Percentiles rank a stretch among this genome's conserved stretches.
Evolutionary conservation across 805 yeast genomes (phyloP).

Genomic region (Cyberlindnera suaveolens): DNA sequence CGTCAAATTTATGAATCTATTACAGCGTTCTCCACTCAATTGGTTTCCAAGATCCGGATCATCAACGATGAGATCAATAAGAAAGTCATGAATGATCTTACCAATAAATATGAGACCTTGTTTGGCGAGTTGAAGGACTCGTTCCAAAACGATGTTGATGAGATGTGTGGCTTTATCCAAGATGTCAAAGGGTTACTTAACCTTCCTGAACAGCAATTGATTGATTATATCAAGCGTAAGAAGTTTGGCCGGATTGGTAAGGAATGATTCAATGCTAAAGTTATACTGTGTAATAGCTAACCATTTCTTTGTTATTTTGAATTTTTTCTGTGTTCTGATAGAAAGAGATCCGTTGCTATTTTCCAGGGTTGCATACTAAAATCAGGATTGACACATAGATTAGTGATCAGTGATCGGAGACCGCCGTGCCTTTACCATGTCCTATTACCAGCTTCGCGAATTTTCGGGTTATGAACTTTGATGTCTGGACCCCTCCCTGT

Average conservation of each 20-base stretch:
- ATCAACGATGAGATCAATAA: constrained; percentile 32
- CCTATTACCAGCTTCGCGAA: no score
- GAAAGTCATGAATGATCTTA: constrained; percentile 28
- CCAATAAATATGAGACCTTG: constrained; percentile 28
- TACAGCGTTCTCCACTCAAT: constrained; percentile 27
- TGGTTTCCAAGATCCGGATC: constrained; percentile 28
- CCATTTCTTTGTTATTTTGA: no score
- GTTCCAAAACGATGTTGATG: constrained; percentile 32
- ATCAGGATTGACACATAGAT: no score
- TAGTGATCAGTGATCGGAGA: no score
- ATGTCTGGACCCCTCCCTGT: no score
- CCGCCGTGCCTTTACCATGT: no score
- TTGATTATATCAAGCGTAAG: constrained; percentile 24
- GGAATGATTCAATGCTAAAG: no score
- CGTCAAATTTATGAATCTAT: constrained; percentile 31
- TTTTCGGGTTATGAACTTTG: no score
- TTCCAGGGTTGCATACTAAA: no score
- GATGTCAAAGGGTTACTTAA: constrained; percentile 31
- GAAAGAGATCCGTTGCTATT: no score
- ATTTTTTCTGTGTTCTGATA: no score
- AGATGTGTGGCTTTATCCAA: constrained; percentile 28
- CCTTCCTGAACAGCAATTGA: constrained; percentile 29
- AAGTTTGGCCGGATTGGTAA: constrained; percentile 5
- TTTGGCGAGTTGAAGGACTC: constrained; percentile 27
- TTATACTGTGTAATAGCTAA: no score